Base-by-base conservation (phyloP, 2,329 filamentous ascomycete genomes). In the Zalaria obscura region DNA sequence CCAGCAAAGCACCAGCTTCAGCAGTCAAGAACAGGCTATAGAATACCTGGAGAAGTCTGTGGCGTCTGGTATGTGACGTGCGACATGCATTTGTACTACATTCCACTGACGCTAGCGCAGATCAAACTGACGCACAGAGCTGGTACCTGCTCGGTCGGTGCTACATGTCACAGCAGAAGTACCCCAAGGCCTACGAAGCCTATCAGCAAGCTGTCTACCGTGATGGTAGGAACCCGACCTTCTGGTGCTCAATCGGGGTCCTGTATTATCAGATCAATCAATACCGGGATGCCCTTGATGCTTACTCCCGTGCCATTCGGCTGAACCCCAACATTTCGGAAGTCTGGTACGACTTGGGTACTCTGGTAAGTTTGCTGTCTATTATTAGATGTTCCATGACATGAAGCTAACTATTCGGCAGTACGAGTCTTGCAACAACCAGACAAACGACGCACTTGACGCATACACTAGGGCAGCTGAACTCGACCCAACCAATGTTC, bases 261-360 rank as follows among this genome's bases (percentile, higher is more conserved):
- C 73, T 98, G 45, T 98, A 98, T 63, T 98, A 96, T 66, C 91
- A 96, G 65, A 98, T 98, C 69, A 98, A 96, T 64, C 91, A 98
- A 67, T 98, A 98, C 65, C 80, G 91, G 45, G 91, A 98, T 68
- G 91, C 91, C 3, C 75, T 98, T 40, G 91, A 98, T 67, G 91
- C 91, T 33, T 98, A 96, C 64, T 95, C 88, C 47, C 83, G 91
- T 46, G 91, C 91, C 37, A 98, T 96, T 54, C 82, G 91, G 42
- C 66, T 98, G 53, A 98, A 96, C 59, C 91, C 91, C 4, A 95
- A 93, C 68, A 96, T 98, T 49, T 95, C 88, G 2, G 91, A 98
- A 62, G 91, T 98, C 40, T 98, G 91, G 91, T 98, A 96, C 62
- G 91, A 98, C 62, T 70, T 98, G 33, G 91, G 91, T 47, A 98